Percentiles rank a stretch among this genome's conserved stretches.
Evolutionary conservation across 228 moss, liverwort and hornwort species (phyloP).

Genomic region (Sphagnum fallax): DNA sequence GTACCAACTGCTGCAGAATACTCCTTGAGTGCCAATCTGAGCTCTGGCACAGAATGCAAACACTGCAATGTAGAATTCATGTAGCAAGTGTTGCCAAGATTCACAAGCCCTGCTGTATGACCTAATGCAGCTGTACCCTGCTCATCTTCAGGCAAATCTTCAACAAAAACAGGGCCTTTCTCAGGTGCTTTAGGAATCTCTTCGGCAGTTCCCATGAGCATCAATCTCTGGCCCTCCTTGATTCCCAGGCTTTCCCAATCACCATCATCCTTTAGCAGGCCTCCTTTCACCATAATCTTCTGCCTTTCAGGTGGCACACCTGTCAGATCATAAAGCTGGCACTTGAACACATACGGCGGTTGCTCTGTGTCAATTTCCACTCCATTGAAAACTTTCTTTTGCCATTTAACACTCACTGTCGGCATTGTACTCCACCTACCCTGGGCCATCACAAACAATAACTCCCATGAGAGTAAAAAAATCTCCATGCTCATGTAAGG

Average conservation of each 20-base stretch:
- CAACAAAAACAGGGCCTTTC: constrained; percentile 62
- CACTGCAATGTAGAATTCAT: constrained; percentile 97
- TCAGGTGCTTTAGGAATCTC: constrained; percentile 77
- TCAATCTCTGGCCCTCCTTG: constrained; percentile 89
- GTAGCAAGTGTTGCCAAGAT: constrained; percentile 94
- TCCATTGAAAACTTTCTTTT: constrained; percentile 77
- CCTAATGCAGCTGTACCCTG: constrained; percentile 50
- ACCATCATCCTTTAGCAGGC: constrained; percentile 74
- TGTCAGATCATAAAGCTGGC: constrained; percentile 92
- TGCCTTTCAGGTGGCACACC: constrained; percentile 95
- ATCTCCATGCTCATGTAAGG: too few relatives aligned
- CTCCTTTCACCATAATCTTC: constrained; percentile 97
- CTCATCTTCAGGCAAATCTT: constrained; percentile 81
- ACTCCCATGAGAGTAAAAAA: too few relatives aligned
- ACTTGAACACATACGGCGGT: constrained; percentile 82
- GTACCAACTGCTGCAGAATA: constrained; percentile 28
- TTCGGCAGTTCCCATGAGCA: constrained; percentile 97
- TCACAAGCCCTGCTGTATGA: constrained; percentile 81
- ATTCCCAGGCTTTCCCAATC: constrained; percentile 77
- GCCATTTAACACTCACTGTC: constrained; percentile 98
- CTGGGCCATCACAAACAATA: too few relatives aligned
- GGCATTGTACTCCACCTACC: constrained; percentile 16
- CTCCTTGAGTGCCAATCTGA: constrained; percentile 56
- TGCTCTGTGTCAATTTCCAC: constrained; percentile 90
- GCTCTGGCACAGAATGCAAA: constrained; percentile 85